Evolutionary conservation across 208 protist genomes (phyloP).

Genomic region (Leishmania martiniquensis): DNA sequence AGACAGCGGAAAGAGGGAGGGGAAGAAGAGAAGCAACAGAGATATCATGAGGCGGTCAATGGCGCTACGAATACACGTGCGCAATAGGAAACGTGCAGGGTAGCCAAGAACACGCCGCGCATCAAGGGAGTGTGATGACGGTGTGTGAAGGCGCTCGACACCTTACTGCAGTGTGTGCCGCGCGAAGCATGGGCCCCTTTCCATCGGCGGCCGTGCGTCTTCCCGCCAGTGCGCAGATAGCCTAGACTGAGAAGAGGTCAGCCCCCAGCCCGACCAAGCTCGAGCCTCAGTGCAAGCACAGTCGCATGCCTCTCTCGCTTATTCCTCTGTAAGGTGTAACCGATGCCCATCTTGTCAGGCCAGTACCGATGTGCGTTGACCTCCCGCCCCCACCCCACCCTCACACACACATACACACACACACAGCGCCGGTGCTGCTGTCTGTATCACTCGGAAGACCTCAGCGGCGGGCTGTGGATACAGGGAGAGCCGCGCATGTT

Average conservation of each 20-base stretch:
- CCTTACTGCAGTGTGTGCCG: background rate
- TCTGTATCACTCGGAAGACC: too few species aligned
- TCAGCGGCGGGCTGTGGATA: too few species aligned
- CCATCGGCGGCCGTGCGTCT: background rate
- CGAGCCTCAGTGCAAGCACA: background rate
- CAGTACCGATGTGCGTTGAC: too few species aligned
- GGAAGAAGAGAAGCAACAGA: background rate
- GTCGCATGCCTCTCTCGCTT: background rate
- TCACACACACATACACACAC: too few species aligned
- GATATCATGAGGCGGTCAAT: background rate
- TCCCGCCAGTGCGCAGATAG: background rate
- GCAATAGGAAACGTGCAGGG: background rate
- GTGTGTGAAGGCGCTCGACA: background rate
- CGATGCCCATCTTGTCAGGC: too few species aligned
- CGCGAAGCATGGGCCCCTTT: background rate
- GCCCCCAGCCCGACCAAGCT: background rate
- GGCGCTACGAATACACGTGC: background rate
- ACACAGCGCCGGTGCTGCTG: too few species aligned
- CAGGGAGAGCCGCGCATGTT: too few species aligned
- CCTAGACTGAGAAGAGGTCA: background rate
- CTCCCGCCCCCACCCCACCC: too few species aligned
- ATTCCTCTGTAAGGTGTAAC: too few species aligned
- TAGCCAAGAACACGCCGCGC: background rate
- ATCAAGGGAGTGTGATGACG: background rate
- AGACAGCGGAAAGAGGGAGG: background rate